Percentiles rank a stretch among this genome's conserved stretches.
Conservation (phyloP, 169 alveolate species). For the Eimeria falciformis region DNA sequence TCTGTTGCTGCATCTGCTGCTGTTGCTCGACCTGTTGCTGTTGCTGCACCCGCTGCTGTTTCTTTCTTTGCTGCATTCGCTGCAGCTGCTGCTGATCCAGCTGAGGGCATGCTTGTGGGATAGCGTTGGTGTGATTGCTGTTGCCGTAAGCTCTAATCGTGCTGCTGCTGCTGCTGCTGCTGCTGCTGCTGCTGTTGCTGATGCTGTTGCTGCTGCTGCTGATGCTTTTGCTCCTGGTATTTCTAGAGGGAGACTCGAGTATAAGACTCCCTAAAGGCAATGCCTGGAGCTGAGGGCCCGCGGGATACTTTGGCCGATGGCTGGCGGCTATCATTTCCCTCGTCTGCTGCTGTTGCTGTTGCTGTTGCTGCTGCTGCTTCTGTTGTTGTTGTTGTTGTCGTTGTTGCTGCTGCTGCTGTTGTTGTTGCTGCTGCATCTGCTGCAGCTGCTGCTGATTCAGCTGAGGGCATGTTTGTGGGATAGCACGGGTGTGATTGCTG, state of each 20-base stretch:
- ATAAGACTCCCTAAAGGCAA: no score
- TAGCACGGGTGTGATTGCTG: no score
- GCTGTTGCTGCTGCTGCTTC: no score
- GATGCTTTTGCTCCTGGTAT: not conserved
- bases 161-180: slow-evolving; percentile 6
- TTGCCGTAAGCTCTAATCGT: not conserved
- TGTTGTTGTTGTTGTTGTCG: no score
- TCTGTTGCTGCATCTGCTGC: no score
- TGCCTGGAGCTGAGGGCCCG: not conserved
- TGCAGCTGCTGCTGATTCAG: slow-evolving; percentile 3
- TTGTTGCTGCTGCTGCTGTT: slow-evolving; percentile 29
- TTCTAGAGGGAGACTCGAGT: no score
- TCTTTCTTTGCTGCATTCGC: not conserved
- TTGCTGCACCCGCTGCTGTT: slow-evolving; percentile 17
- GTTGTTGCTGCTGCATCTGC: not conserved
- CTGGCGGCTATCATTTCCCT: slow-evolving; percentile 6
- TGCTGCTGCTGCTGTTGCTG: slow-evolving; percentile 12
- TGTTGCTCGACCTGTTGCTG: no score
- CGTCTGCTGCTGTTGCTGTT: slow-evolving; percentile 1
- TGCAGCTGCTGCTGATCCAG: slow-evolving; percentile 4
- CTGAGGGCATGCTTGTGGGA: no score
- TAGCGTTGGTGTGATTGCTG: not conserved
- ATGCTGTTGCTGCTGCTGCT: slow-evolving; percentile 12
- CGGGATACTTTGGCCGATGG: not conserved
- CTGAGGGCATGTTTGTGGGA: no score